Percentiles rank a stretch among this genome's conserved stretches.
These are phyloP conservation scores for Ceratocystis smalleyi DNA, from an alignment of 2,329 filamentous ascomycete species.

Conservation along the genomic window DNA sequence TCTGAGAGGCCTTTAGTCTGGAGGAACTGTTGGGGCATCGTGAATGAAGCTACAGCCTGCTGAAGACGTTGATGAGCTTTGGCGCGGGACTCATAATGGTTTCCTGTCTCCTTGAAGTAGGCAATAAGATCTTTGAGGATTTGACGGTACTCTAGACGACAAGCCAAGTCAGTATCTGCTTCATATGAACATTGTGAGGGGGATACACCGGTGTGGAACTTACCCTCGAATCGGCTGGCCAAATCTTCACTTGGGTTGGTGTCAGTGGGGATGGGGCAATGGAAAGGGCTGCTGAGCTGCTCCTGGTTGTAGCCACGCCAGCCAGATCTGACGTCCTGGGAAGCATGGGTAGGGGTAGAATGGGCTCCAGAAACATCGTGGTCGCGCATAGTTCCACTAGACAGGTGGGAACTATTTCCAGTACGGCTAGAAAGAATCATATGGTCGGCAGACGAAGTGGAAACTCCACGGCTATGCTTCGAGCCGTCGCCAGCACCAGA, in stretches of 20 bases:
- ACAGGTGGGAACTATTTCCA: slow-evolving; percentile 2
- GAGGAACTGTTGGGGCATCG: slow-evolving; percentile 60
- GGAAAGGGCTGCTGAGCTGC: slow-evolving; percentile 55
- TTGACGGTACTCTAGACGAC: slow-evolving; percentile 67
- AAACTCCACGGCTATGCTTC: slow-evolving; percentile 10
- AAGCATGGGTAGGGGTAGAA: not conserved
- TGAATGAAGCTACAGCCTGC: slow-evolving; percentile 68
- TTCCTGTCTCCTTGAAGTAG: slow-evolving; percentile 85
- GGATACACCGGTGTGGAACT: slow-evolving; percentile 20
- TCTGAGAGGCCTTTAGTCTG: slow-evolving; percentile 73
- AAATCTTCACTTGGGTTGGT: slow-evolving; percentile 80
- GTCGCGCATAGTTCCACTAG: slow-evolving; percentile 8
- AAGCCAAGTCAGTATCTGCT: slow-evolving; percentile 4
- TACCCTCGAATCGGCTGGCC: slow-evolving; percentile 77
- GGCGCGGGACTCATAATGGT: slow-evolving; percentile 69
- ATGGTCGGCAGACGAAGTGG: slow-evolving; percentile 14
- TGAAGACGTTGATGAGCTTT: slow-evolving; percentile 73
- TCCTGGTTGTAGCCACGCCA: not conserved
- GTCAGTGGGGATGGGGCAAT: slow-evolving; percentile 73
- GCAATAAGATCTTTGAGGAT: slow-evolving; percentile 84
- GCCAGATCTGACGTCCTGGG: not conserved
- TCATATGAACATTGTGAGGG: not conserved
- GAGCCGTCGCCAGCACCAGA: not conserved
- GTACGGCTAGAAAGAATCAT: slow-evolving; percentile 14
- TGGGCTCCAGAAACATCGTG: not conserved